These are phyloP conservation scores for Aspergillus fructus DNA, from an alignment of 2,329 filamentous ascomycete genomes.

Conservation along the genomic window DNA sequence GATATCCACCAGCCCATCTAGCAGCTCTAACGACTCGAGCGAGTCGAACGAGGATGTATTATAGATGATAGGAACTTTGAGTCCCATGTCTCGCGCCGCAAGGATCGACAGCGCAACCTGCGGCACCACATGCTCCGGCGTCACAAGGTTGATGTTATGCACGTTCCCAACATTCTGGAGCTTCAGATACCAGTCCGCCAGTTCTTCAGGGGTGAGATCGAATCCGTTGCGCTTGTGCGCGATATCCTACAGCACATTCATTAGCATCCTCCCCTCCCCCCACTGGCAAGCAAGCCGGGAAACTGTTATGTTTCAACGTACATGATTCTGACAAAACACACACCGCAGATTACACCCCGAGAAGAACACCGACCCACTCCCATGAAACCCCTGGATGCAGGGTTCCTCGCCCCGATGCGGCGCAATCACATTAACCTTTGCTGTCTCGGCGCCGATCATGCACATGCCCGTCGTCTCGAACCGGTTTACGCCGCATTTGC, in stretches of 20 bases:
- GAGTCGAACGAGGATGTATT: constrained; percentile 84
- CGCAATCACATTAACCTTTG: constrained; percentile 79
- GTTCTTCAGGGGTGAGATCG: constrained; percentile 73
- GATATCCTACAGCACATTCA: constrained; percentile 56
- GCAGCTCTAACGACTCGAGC: constrained; percentile 65
- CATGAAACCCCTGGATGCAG: constrained; percentile 78
- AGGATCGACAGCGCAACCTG: constrained; percentile 78
- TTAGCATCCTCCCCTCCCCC: too few relatives aligned
- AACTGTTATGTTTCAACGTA: constrained; percentile 15
- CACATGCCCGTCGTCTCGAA: constrained; percentile 76
- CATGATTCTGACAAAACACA: constrained; percentile 73
- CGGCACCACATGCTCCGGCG: constrained; percentile 82
- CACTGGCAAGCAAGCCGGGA: not conserved
- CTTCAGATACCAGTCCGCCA: constrained; percentile 81
- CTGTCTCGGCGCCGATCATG: constrained; percentile 69
- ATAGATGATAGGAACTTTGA: constrained; percentile 75
- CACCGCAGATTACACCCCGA: constrained; percentile 74
- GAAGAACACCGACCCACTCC: constrained; percentile 80
- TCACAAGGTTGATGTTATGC: constrained; percentile 90
- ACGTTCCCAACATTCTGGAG: constrained; percentile 74
- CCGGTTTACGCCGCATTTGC: constrained; percentile 76
- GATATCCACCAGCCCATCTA: constrained; percentile 80
- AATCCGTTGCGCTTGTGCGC: constrained; percentile 78
- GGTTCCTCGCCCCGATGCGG: constrained; percentile 85
- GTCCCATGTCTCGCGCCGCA: constrained; percentile 66